Evolutionary conservation across 306 rosid species (phyloP).

Genomic region (Neltuma alba): DNA sequence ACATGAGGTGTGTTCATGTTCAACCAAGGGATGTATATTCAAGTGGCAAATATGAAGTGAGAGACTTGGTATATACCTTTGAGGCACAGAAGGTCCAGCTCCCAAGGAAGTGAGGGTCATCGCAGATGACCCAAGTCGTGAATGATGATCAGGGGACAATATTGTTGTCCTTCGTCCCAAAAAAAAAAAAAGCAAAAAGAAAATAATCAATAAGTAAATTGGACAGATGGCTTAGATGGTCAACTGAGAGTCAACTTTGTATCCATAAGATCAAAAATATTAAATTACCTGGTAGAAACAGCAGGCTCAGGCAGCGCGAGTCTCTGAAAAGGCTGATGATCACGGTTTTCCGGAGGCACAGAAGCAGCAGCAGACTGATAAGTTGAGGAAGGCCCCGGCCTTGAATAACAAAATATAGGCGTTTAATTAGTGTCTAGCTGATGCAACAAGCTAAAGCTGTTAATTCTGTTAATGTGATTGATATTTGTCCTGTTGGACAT

Average conservation of each 20-base stretch:
- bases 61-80: constrained; percentile 12
- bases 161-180: constrained; percentile 9
- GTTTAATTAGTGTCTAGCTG: background rate
- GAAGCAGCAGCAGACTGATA: background rate
- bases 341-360: background rate
- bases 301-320: constrained; percentile 7
- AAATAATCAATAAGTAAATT: background rate
- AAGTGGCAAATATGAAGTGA: background rate
- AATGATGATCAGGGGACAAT: background rate
- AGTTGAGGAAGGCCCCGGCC: background rate
- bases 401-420: background rate
- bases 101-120: background rate
- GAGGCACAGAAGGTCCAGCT: constrained; percentile 3
- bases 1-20: background rate
- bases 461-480: background rate
- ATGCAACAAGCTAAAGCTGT: no score
- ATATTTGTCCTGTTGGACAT: accelerated
- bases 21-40: background rate
- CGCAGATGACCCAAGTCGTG: background rate
- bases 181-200: background rate
- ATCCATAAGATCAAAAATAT: background rate
- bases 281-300: background rate
- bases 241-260: background rate
- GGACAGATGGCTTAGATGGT: background rate
- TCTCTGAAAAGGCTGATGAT: background rate